Conservation (phyloP, 192 early-diverging fungal genomes). For the Chytriomyces sp. region DNA sequence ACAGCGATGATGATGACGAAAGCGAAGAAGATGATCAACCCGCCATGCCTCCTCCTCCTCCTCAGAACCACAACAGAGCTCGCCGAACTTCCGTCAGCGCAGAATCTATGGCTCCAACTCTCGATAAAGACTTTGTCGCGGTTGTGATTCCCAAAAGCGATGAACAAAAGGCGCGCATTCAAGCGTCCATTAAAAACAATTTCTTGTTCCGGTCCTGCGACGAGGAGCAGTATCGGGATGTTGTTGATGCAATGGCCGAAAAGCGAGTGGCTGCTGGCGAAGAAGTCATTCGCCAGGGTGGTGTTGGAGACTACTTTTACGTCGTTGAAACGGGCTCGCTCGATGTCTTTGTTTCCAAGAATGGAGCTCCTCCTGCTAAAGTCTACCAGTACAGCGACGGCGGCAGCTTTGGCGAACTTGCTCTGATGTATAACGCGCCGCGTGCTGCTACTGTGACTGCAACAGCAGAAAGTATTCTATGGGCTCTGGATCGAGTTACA, state of each 20-base stretch:
- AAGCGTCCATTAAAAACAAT: constrained; percentile 82
- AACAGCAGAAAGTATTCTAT: constrained; percentile 83
- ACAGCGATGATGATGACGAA: constrained; percentile 63
- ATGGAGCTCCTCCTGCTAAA: constrained; percentile 67
- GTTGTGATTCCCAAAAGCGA: constrained; percentile 88
- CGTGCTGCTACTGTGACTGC: constrained; percentile 93
- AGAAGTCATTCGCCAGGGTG: constrained; percentile 92
- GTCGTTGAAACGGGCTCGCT: constrained; percentile 93
- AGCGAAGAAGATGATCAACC: constrained; percentile 45
- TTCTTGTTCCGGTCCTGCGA: constrained; percentile 95
- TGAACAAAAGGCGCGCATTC: constrained; percentile 85
- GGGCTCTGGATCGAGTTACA: constrained; percentile 98
- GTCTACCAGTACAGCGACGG: constrained; percentile 84
- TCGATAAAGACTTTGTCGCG: constrained; percentile 81
- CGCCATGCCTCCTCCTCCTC: constrained; percentile 57
- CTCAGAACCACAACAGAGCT: constrained; percentile 78
- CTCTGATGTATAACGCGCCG: constrained; percentile 99
- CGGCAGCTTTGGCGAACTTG: constrained; percentile 97
- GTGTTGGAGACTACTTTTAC: constrained; percentile 97
- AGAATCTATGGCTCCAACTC: constrained; percentile 98
- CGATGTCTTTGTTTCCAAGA: constrained; percentile 88
- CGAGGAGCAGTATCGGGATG: constrained; percentile 95
- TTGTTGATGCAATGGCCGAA: constrained; percentile 96
- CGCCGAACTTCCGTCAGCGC: constrained; percentile 96
- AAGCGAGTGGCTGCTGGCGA: constrained; percentile 75